phyloP scores from a whole-genome alignment of 768 basidiomycete species.

The Cantharellus anzutake region DNA sequence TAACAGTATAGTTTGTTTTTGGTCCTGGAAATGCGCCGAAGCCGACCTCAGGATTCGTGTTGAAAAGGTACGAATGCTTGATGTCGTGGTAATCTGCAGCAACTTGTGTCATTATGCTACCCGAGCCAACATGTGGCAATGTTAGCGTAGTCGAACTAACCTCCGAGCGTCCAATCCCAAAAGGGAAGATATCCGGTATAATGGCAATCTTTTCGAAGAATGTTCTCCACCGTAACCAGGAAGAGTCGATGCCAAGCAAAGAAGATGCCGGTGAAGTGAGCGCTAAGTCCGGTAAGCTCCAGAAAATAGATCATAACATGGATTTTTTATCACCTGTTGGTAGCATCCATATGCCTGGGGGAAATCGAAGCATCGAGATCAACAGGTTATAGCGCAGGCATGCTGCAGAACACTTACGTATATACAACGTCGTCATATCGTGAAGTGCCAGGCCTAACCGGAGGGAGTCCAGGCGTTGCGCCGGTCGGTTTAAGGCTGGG shows the following conservation, averaged over 20 bases:
- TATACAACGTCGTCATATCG: conserved; percentile 1
- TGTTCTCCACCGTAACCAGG: neutral
- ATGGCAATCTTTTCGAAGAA: neutral
- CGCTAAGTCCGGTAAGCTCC: neutral
- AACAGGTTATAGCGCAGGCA: neutral
- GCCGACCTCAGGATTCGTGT: neutral
- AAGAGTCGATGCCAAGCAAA: conserved; percentile 2
- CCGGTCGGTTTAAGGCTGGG: neutral
- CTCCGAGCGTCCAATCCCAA: conserved; percentile 2
- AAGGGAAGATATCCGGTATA: neutral
- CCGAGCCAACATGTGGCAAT: neutral
- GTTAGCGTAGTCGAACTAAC: neutral
- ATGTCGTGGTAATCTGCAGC: neutral
- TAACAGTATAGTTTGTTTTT: neutral
- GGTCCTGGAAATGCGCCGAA: neutral
- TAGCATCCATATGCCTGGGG: conserved; percentile 2
- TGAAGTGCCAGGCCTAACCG: neutral
- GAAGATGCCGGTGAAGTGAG: neutral
- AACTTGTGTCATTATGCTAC: neutral
- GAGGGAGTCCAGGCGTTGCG: neutral
- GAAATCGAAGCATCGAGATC: neutral
- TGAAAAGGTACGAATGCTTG: neutral
- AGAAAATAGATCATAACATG: neutral
- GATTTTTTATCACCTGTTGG: neutral
- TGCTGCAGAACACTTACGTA: neutral